Evolutionary conservation across 148 eudicot species (phyloP).

Genomic region (Oxyria digyna): DNA sequence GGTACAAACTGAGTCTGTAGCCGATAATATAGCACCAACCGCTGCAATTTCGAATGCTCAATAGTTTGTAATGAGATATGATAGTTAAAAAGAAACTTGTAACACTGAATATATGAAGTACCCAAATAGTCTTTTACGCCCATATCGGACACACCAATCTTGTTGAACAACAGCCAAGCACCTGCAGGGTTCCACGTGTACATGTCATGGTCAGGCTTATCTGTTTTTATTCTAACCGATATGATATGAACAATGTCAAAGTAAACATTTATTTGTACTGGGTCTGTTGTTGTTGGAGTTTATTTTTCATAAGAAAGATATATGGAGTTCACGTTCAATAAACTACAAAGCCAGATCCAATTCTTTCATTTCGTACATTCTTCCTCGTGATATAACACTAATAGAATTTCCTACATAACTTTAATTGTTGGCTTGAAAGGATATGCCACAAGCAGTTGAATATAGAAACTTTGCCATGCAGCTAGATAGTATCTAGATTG

Average conservation of each 20-base stretch:
- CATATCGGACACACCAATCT: constrained; percentile 23
- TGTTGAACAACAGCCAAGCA: constrained; percentile 17
- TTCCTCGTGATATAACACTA: background rate
- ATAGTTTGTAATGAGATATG: background rate
- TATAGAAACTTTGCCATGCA: background rate
- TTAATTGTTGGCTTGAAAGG: background rate
- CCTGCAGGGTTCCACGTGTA: constrained; percentile 18
- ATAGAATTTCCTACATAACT: background rate
- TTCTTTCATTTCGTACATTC: background rate
- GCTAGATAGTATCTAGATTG: background rate
- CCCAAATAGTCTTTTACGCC: constrained; percentile 33
- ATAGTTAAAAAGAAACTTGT: background rate
- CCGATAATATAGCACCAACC: constrained; percentile 82
- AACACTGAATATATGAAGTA: constrained; percentile 5
- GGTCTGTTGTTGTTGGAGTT: too few relatives aligned
- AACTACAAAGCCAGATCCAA: background rate
- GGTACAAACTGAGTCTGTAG: constrained; percentile 92
- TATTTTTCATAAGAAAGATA: background rate
- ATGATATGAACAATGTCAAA: background rate
- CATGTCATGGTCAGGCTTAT: background rate
- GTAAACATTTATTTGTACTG: background rate
- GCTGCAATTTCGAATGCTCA: constrained; percentile 29
- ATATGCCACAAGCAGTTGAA: background rate
- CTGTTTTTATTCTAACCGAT: background rate
- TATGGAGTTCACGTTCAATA: background rate